Evolutionary conservation across 306 rosid genomes (phyloP).

Genomic region (Crotalaria pallida): DNA sequence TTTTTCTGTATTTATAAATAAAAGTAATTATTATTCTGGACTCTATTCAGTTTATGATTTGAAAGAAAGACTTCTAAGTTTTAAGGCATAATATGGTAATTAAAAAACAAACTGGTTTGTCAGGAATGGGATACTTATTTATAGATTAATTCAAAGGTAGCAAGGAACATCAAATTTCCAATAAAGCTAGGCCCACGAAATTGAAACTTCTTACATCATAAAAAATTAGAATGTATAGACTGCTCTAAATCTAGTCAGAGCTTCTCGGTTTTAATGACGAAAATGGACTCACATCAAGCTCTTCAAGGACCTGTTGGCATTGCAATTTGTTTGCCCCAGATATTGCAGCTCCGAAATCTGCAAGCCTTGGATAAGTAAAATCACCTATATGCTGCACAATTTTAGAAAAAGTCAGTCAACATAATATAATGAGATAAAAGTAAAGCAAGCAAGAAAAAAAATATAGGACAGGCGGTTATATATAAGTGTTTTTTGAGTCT

Average conservation of each 20-base stretch:
- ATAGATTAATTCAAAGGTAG: neutral
- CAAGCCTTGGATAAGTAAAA: slow-evolving; percentile 90
- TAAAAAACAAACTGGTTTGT: neutral
- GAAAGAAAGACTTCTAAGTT: no score
- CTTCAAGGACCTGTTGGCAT: slow-evolving; percentile 97
- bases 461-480: neutral
- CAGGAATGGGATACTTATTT: neutral
- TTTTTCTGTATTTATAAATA: no score
- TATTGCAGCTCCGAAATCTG: slow-evolving; percentile 99
- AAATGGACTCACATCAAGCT: slow-evolving; percentile 77
- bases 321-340: slow-evolving; percentile 97
- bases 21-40: no score
- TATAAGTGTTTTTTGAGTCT: neutral
- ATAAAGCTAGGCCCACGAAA: neutral
- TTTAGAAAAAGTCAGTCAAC: slow-evolving; percentile 20
- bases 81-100: no score
- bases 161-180: neutral
- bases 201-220: neutral
- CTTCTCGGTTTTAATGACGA: slow-evolving; percentile 8
- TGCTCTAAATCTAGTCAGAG: neutral
- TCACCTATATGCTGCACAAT: slow-evolving; percentile 93
- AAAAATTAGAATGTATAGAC: neutral
- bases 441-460: neutral
- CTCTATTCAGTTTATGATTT: no score
- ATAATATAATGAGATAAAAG: neutral